Conservation (phyloP, 73 alveolate species). For the Symbiodinium pilosum region DNA sequence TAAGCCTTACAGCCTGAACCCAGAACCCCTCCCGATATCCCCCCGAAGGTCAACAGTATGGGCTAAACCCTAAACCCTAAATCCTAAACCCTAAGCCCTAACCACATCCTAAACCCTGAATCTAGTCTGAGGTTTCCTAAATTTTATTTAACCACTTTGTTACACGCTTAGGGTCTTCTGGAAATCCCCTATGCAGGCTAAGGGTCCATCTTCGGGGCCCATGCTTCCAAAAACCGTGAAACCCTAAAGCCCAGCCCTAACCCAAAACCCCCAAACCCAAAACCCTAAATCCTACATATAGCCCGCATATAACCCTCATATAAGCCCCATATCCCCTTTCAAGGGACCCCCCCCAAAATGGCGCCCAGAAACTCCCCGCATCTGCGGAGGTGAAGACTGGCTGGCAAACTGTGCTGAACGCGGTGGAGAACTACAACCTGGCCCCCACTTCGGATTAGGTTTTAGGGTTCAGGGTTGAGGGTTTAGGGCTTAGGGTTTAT, state of each 20-base stretch:
- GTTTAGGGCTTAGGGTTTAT: neutral
- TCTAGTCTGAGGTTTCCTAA: too few relatives aligned
- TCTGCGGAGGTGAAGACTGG: constrained; percentile 32
- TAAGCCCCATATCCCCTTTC: neutral
- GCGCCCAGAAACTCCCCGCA: neutral
- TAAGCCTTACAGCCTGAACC: too few relatives aligned
- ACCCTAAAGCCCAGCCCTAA: neutral
- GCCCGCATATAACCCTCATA: neutral
- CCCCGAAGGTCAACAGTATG: too few relatives aligned
- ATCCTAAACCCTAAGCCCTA: too few relatives aligned
- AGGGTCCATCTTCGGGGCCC: neutral
- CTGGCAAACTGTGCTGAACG: constrained; percentile 59
- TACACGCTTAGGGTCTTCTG: too few relatives aligned
- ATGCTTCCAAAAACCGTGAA: too few relatives aligned
- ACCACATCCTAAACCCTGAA: too few relatives aligned
- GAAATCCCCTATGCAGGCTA: neutral
- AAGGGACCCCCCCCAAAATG: neutral
- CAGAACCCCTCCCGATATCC: too few relatives aligned
- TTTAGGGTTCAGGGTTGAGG: neutral
- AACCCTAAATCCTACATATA: neutral
- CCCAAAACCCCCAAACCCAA: neutral
- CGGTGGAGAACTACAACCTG: constrained; percentile 79
- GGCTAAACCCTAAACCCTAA: too few relatives aligned
- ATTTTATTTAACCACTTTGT: too few relatives aligned
- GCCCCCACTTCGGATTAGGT: neutral